These are phyloP conservation scores for Populus euphratica DNA, from an alignment of 345 rosid species.

Conservation along the genomic window DNA sequence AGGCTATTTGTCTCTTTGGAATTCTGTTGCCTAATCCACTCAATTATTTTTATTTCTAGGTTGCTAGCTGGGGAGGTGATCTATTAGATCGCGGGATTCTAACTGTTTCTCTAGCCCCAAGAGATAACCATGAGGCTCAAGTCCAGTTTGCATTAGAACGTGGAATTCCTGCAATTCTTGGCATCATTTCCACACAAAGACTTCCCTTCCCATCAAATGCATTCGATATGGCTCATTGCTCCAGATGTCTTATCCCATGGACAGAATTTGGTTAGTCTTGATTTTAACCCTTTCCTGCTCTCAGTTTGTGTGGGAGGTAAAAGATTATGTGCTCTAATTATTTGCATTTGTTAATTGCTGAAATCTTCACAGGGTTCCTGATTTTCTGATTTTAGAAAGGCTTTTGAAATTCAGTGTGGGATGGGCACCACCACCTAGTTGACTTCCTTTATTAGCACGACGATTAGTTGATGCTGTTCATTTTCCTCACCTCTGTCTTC, in stretches of 20 bases:
- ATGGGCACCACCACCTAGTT: background rate
- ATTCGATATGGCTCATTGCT: slow-evolving; percentile 99
- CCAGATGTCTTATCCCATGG: slow-evolving; percentile 99
- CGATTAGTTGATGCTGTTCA: background rate
- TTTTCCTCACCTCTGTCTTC: background rate
- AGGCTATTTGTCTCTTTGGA: background rate
- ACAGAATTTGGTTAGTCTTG: slow-evolving; percentile 78
- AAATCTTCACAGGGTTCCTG: background rate
- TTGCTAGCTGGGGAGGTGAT: slow-evolving; percentile 99
- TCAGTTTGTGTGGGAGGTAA: background rate
- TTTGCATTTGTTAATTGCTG: background rate
- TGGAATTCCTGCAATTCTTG: slow-evolving; percentile 94
- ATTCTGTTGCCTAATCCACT: background rate
- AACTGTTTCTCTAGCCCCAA: slow-evolving; percentile 91
- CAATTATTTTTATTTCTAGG: slow-evolving; percentile 39
- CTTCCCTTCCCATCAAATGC: slow-evolving; percentile 95
- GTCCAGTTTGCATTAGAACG: slow-evolving; percentile 98
- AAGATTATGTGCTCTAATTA: no score
- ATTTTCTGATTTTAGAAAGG: background rate
- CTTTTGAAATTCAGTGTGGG: background rate
- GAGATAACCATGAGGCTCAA: slow-evolving; percentile 99
- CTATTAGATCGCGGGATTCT: slow-evolving; percentile 82
- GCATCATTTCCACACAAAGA: slow-evolving; percentile 95
- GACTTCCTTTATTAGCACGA: background rate
- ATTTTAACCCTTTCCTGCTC: background rate